phyloP scores from a whole-genome alignment of 208 protist genomes.

The Plasmodiophora brassicae region DNA sequence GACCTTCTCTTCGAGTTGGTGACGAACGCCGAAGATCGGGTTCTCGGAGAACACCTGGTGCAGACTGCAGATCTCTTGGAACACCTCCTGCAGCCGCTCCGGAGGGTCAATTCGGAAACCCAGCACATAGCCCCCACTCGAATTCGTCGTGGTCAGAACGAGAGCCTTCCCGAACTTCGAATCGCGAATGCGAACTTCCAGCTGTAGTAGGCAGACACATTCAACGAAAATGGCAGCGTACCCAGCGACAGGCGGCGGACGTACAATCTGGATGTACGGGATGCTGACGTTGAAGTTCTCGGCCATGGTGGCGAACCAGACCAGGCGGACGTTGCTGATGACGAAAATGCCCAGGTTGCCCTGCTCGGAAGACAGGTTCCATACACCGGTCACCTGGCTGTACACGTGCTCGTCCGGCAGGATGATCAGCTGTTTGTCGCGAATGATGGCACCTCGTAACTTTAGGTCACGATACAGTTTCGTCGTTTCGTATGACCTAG shows the following conservation, averaged over 20 bases:
- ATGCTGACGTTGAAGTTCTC: conserved; percentile 89
- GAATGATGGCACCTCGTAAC: conserved; percentile 76
- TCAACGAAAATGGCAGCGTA: not conserved
- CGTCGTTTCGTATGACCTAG: conserved; percentile 84
- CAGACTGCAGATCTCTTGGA: conserved; percentile 70
- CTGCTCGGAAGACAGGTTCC: conserved; percentile 80
- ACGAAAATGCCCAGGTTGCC: conserved; percentile 80
- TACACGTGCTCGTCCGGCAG: conserved; percentile 77
- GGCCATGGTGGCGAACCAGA: conserved; percentile 78
- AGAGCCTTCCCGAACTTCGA: conserved; percentile 74
- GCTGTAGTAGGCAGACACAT: not conserved
- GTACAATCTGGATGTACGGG: conserved; percentile 80
- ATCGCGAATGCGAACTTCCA: conserved; percentile 54
- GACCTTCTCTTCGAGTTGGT: conserved; percentile 53
- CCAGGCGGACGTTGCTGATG: conserved; percentile 85
- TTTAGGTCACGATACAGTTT: conserved; percentile 86
- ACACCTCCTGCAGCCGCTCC: conserved; percentile 67
- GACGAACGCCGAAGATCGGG: conserved; percentile 75
- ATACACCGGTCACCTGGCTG: conserved; percentile 72
- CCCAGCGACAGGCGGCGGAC: too few species aligned
- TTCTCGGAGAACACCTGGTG: conserved; percentile 66
- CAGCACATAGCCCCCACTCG: conserved; percentile 70
- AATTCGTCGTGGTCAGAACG: conserved; percentile 60
- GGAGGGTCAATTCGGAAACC: conserved; percentile 76
- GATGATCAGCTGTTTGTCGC: conserved; percentile 72